Base-by-base conservation (phyloP, 345 rosid genomes). In the Physaria fendleri region DNA sequence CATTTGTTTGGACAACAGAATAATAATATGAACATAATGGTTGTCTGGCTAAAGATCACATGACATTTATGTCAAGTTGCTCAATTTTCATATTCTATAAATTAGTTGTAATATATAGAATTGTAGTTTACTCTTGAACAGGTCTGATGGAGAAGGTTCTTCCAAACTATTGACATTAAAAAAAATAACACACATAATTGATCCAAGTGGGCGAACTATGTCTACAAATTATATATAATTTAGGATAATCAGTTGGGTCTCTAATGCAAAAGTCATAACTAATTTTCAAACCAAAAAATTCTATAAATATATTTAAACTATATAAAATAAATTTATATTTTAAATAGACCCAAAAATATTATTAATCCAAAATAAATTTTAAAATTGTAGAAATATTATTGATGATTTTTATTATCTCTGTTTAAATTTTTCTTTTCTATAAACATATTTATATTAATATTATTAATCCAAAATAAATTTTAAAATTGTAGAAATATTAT, bases 1-100 rank as follows among this genome's bases (percentile, higher is more conserved):
- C 13, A 58, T 12, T 49, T 66, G 34, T 39, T 32, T 16, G 12
- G 57, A 38, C 49, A 66, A 44, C 47, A 22, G 0, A 39, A 66
- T 51, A 68, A 51, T 51, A 11, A 25, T 42, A 47, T 34, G 32
- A 46, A 59, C 48, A 52, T 51, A 18, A 16, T 51, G 59, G 40
- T 50, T 68, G 30, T 37, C 65, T 67, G 66, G 53, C 72, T 52
- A 48, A 48, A 43, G 46, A 13, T 59, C 66, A 59, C 72, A 51
- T 59, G 54, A 59, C 8, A 2, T 25, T 34, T 45, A 17, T 56
- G 56, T 47, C 64, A 47, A 56, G 23, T 55, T 34, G 62, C 62
- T 44, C 38, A 17, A 8, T 24, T 8, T 42, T 54, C 35, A 64
- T 24, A 42, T 30, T 24, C 2, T 24, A 8, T 48, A 49, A 9